These are phyloP conservation scores for Rubroboletus pulcherrimus DNA, from an alignment of 768 basidiomycete species.

Conservation along the genomic window DNA sequence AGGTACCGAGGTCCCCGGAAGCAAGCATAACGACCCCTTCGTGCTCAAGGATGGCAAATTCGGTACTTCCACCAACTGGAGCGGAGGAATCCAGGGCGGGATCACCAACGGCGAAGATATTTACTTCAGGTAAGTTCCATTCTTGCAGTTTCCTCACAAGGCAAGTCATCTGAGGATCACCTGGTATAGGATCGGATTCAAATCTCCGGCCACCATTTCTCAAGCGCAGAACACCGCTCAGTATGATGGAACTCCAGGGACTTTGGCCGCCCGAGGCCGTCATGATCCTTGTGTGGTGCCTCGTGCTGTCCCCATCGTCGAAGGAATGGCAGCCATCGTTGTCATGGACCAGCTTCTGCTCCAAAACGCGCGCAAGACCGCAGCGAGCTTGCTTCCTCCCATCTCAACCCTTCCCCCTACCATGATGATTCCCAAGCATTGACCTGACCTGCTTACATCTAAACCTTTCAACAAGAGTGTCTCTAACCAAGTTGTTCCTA, in stretches of 20 bases:
- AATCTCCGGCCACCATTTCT: slow-evolving; percentile 97
- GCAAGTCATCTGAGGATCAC: slow-evolving; percentile 7
- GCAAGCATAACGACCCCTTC: slow-evolving; percentile 91
- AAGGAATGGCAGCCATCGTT: slow-evolving; percentile 95
- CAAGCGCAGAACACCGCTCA: slow-evolving; percentile 86
- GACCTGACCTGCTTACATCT: slow-evolving; percentile 1
- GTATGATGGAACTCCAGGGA: slow-evolving; percentile 89
- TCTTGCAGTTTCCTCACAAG: neutral
- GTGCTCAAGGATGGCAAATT: slow-evolving; percentile 65
- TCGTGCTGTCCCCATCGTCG: slow-evolving; percentile 95
- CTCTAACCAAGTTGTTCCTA: neutral
- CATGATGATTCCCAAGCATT: slow-evolving; percentile 66
- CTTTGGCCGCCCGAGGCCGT: slow-evolving; percentile 85
- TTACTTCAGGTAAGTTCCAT: slow-evolving; percentile 78
- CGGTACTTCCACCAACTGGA: slow-evolving; percentile 90
- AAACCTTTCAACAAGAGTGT: slow-evolving; percentile 2
- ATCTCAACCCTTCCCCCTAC: slow-evolving; percentile 88
- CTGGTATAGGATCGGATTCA: slow-evolving; percentile 82
- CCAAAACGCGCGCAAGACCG: slow-evolving; percentile 78
- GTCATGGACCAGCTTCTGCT: slow-evolving; percentile 91
- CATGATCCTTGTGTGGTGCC: slow-evolving; percentile 99
- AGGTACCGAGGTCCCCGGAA: slow-evolving; percentile 91
- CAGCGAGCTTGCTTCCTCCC: slow-evolving; percentile 75
- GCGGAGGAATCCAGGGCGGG: slow-evolving; percentile 95
- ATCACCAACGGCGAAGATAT: slow-evolving; percentile 97